Evolutionary conservation across 2,329 filamentous ascomycete genomes (phyloP).

Genomic region (Ophiostoma sp.): DNA sequence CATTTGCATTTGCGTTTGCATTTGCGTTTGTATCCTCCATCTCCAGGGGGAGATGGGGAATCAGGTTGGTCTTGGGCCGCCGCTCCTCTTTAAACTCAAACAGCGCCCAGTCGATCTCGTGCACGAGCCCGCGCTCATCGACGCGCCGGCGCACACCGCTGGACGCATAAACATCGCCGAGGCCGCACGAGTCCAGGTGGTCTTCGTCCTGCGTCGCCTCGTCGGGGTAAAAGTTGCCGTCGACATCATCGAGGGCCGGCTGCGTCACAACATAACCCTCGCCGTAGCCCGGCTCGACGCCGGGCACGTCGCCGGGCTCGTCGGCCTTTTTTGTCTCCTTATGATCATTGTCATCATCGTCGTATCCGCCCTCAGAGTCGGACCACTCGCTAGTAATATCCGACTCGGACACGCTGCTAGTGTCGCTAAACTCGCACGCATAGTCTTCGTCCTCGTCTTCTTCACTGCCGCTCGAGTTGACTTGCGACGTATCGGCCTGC

Average conservation of each 20-base stretch:
- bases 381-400: slow-evolving; percentile 49
- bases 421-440: slow-evolving; percentile 58
- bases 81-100: slow-evolving; percentile 73
- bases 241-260: slow-evolving; percentile 81
- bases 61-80: slow-evolving; percentile 64
- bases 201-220: slow-evolving; percentile 68
- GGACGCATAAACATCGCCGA: slow-evolving; percentile 83
- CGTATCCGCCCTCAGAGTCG: slow-evolving; percentile 44
- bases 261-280: slow-evolving; percentile 81
- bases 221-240: slow-evolving; percentile 75
- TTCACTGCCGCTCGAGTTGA: slow-evolving; percentile 34
- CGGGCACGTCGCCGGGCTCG: slow-evolving; percentile 70
- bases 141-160: slow-evolving; percentile 77
- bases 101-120: slow-evolving; percentile 94
- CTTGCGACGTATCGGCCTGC: slow-evolving; percentile 36
- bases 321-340: slow-evolving; percentile 33
- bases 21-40: neutral
- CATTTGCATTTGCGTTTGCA: too few species aligned
- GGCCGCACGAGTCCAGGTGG: slow-evolving; percentile 70
- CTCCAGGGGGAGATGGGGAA: slow-evolving; percentile 43
- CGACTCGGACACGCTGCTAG: slow-evolving; percentile 47
- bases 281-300: slow-evolving; percentile 67
- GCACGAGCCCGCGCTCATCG: slow-evolving; percentile 63
- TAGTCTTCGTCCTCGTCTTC: slow-evolving; percentile 44
- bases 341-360: slow-evolving; percentile 44